phyloP scores from a whole-genome alignment of 331 rosid genomes.

The Acacia concinna region DNA sequence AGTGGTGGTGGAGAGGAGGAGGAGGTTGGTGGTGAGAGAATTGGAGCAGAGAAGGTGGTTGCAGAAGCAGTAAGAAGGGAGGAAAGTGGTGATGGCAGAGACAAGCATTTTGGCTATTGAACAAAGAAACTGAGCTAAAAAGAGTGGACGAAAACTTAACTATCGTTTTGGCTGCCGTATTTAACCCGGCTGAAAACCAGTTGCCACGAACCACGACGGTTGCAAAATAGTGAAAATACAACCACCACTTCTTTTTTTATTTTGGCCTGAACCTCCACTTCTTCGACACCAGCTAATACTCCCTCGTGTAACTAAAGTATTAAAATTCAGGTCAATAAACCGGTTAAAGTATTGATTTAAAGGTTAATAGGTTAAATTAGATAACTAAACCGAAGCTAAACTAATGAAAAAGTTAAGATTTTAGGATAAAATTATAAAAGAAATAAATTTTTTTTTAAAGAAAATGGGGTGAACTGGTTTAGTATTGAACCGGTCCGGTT shows the following conservation, averaged over 20 bases:
- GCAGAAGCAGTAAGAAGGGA: constrained; percentile 25
- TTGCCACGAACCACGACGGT: neutral
- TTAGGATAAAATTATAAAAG: too few species aligned
- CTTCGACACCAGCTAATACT: too few species aligned
- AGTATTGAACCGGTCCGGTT: too few species aligned
- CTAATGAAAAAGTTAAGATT: too few species aligned
- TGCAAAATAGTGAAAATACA: neutral
- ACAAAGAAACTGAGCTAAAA: neutral
- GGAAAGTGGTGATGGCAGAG: constrained; percentile 39
- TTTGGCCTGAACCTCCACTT: too few species aligned
- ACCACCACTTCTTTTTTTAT: neutral
- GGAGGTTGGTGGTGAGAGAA: constrained; percentile 10
- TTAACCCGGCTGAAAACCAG: neutral
- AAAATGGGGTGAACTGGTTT: too few species aligned
- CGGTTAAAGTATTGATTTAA: too few species aligned
- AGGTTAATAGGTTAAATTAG: too few species aligned
- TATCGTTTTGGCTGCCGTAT: neutral
- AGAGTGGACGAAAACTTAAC: neutral
- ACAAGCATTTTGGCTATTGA: constrained; percentile 39
- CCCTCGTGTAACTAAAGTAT: too few species aligned
- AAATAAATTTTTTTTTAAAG: too few species aligned
- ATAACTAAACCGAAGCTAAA: too few species aligned
- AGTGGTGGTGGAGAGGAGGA: constrained; percentile 17
- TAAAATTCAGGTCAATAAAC: too few species aligned
- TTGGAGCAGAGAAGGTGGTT: constrained; percentile 17